Evolutionary conservation across 2,329 filamentous ascomycete species (phyloP), one percentile per base, ranked within the genome.

Genomic region (Penicillium sp.): DNA sequence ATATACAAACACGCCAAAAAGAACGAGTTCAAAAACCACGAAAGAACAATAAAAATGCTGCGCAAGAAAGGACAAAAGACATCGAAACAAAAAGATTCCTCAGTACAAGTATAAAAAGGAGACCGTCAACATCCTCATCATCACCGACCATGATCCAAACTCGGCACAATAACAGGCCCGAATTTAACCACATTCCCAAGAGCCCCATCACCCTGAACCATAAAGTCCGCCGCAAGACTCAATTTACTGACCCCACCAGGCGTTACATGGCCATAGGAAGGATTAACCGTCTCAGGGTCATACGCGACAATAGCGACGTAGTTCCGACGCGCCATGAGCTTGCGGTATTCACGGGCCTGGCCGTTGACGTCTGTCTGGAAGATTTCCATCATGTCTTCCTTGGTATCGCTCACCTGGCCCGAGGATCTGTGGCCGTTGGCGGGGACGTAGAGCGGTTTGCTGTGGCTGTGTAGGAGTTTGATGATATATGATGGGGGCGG

Each of bases 371-470:
- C 93, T 7, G 85, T 87, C 62, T 93, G 88, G 78, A 98, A 98
- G 58, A 98, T 94, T 74, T 98, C 93, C 87, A 98, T 95, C 93
- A 98, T 98, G 71, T 98, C 93, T 69, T 98, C 93, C 71, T 98
- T 97, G 41, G 93, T 98, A 67, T 98, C 93, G 2, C 84, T 85
- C 1, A 85, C 83, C 57, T 69, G 62, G 8, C 81, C 80, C 49
- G 88, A 82, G 52, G 75, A 79, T 56, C 81, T 76, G 58, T 83
- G 80, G n/a, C 91, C 91, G 69, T 98, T 98, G 48, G 80, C 77
- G 0, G 93, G 93, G 48, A 98, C 78, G 68, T 96, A 98, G 26
- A 97, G 81, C 33, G 87, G 81, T 69, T 91, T 93, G 72, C 90
- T 91, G 75, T 86, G 93, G 53, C 66, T 64, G 76, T 97, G 89